Evolutionary conservation across 192 early-diverging fungal species (phyloP), one percentile per base, ranked within the genome.

Genomic region (Obelidium mucronatum): DNA sequence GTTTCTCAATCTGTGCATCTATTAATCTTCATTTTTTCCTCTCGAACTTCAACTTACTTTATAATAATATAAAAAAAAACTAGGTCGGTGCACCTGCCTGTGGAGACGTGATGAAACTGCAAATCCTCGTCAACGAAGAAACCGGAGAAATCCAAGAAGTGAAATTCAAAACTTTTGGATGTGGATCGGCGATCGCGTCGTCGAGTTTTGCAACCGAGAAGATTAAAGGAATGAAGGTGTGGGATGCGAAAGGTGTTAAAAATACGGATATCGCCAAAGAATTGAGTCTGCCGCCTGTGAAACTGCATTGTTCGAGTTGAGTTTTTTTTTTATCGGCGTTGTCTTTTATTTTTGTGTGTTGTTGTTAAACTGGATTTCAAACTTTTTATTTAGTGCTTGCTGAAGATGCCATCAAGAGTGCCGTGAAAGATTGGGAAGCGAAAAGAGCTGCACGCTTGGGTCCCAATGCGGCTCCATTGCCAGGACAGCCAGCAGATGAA

Each of bases 151-250:
- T 99, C 79, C 85, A 89, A 54, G 95, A 99, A 65, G 96, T 97
- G 74, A 95, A 95, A 82, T 99, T 99, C 86, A 99, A 99, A 85
- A 99, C 97, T 0, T 99, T 97, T 85, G 97, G 97, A 33, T 99
- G 97, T 78, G 97, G 97, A 36, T 94, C 92, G 35, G 97, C 97
- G 34, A 99, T 99, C 79, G 97, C 97, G 22, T 94, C 93, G 30
- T 94, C 93, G 28, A 92, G 90, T 22, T 91, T 94, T 55, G 95
- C 94, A 78, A 97, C 97, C 28, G 95, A 99, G 81, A 93, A 94
- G 77, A 97, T 99, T 48, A 91, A 94, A 60, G 97, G 97, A 4
- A 87, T 99, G 92, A 94, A 88, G 66, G 84, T 99, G 31, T 92
- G 94, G 74, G 93, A 97, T 67, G 96, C 96, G 22, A 85, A 90